Conservation (phyloP, 345 rosid species). For the Populus pruinosa region DNA sequence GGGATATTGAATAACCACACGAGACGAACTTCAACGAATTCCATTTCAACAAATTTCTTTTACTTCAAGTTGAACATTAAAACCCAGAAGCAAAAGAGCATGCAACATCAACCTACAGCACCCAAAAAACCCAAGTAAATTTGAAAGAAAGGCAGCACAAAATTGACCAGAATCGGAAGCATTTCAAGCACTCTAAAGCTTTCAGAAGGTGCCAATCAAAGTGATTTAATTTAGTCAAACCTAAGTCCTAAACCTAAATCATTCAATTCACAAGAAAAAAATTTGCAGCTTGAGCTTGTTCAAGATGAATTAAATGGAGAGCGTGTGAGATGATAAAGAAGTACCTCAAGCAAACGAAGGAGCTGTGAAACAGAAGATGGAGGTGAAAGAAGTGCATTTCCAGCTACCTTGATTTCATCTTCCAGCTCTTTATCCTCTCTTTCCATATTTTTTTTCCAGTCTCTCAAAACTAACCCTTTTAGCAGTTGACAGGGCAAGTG, state of each 20-base stretch:
- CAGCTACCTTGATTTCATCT: neutral
- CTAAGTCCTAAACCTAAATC: neutral
- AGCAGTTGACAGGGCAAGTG: no score
- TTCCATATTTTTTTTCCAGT: neutral
- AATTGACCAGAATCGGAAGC: neutral
- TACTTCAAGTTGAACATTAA: neutral
- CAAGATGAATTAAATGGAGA: neutral
- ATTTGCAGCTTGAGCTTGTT: neutral
- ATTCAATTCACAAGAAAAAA: neutral
- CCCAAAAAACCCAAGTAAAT: neutral
- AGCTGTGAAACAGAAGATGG: neutral
- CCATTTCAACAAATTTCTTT: no score
- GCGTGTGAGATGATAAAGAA: neutral
- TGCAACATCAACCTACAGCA: neutral
- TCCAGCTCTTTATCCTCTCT: neutral
- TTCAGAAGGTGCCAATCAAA: neutral
- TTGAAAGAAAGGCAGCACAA: neutral
- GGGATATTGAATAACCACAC: neutral
- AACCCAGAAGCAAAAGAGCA: neutral
- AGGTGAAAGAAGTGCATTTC: constrained; percentile 5
- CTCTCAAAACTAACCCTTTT: neutral
- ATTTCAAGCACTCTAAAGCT: neutral
- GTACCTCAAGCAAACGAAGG: neutral
- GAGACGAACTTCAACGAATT: neutral
- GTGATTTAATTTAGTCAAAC: neutral